Evolutionary conservation across 306 rosid species (phyloP).

Genomic region (Inga oerstediana): DNA sequence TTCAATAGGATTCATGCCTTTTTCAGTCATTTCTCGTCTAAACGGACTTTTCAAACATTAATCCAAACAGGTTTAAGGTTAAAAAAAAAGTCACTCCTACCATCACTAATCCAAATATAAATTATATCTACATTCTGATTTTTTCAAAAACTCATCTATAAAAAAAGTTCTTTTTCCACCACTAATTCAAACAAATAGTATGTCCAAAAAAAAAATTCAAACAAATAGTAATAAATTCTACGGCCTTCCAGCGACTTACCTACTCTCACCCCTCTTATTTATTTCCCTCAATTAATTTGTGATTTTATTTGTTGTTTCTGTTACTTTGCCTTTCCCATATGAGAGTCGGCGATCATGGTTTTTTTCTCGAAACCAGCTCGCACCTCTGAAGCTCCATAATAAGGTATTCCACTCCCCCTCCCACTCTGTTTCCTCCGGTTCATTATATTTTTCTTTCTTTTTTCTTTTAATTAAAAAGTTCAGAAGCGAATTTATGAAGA

Average conservation of each 20-base stretch:
- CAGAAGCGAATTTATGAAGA: constrained; percentile 31
- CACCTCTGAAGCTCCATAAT: background rate
- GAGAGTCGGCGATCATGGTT: constrained; percentile 20
- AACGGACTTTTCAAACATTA: too few species aligned
- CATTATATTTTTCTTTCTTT: background rate
- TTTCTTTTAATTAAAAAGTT: background rate
- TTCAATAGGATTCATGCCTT: too few species aligned
- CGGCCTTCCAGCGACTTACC: constrained; percentile 23
- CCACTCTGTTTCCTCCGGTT: constrained; percentile 9
- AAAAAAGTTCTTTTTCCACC: too few species aligned
- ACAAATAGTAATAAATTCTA: constrained; percentile 20
- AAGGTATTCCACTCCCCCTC: constrained; percentile 14
- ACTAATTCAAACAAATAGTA: background rate
- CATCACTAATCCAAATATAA: too few species aligned
- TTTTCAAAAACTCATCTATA: too few species aligned
- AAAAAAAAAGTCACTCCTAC: too few species aligned
- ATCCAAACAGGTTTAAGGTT: too few species aligned
- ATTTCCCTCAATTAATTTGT: background rate
- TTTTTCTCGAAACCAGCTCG: constrained; percentile 26
- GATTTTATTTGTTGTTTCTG: background rate
- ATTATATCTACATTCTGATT: too few species aligned
- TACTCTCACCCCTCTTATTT: constrained; percentile 6
- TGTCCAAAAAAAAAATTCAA: too few species aligned
- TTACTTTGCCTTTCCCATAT: background rate
- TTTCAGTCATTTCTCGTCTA: too few species aligned